These are phyloP conservation scores for Betula pendula DNA, from an alignment of 306 rosid species.

Conservation along the genomic window DNA sequence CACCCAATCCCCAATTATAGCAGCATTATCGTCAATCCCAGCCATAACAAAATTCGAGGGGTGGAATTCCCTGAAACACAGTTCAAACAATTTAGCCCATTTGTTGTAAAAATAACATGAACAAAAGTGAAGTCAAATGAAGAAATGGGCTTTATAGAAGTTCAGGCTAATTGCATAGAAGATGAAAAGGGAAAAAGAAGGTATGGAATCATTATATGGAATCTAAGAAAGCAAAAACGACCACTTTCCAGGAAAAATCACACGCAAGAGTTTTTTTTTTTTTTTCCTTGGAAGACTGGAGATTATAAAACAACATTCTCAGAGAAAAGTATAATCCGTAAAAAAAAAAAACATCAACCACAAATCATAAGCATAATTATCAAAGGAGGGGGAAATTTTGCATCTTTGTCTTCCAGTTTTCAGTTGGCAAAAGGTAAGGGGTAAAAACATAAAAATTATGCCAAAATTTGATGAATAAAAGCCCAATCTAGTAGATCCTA, in stretches of 20 bases:
- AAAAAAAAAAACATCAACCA: too few species aligned
- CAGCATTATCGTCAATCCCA: constrained; percentile 74
- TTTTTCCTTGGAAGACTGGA: too few species aligned
- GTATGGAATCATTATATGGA: not conserved
- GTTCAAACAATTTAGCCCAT: constrained; percentile 9
- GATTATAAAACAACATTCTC: not conserved
- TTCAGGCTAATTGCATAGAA: not conserved
- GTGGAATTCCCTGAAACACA: constrained; percentile 28
- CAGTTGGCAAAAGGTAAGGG: not conserved
- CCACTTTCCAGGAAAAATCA: not conserved
- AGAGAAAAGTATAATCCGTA: not conserved
- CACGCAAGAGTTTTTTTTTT: not conserved
- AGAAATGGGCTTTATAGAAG: not conserved
- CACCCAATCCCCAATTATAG: constrained; percentile 71
- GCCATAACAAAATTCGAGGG: constrained; percentile 50
- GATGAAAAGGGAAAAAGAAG: not conserved
- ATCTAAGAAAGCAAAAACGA: not conserved
- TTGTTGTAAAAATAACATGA: not conserved
- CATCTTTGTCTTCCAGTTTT: not conserved
- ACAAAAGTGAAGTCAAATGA: not conserved
- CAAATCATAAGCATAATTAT: too few species aligned
- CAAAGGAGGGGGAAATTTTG: not conserved
- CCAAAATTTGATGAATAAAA: constrained; percentile 3
- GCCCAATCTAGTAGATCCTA: not conserved
- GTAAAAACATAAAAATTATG: not conserved